Evolutionary conservation across 148 eudicot species (phyloP).

Genomic region (Chenopodium formosanum): DNA sequence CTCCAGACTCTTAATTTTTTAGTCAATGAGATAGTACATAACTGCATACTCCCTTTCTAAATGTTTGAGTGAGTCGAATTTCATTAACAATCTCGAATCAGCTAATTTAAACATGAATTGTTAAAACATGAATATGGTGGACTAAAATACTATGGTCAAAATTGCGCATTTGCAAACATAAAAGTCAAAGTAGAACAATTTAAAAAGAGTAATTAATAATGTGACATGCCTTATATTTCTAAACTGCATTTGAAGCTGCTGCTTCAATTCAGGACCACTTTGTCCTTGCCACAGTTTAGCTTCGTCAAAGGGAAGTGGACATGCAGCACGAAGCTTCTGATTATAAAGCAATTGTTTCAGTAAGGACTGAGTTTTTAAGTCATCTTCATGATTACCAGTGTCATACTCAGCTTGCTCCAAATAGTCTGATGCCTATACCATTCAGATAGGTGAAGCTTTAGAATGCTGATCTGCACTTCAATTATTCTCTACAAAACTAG

Average conservation of each 20-base stretch:
- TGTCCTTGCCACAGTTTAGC: conserved; percentile 95
- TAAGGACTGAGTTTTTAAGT: conserved; percentile 80
- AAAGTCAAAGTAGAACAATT: no score
- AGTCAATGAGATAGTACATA: no score
- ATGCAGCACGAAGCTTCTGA: conserved; percentile 72
- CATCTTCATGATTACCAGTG: conserved; percentile 83
- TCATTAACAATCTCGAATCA: no score
- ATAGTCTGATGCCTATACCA: conserved; percentile 70
- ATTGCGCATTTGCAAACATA: neutral
- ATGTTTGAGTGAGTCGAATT: no score
- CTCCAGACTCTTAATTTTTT: no score
- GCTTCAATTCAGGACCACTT: conserved; percentile 85
- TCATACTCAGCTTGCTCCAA: conserved; percentile 93
- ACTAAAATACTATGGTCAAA: no score
- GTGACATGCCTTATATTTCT: conserved; percentile 63
- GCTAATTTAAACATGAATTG: no score
- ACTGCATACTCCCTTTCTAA: no score
- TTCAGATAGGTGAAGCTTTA: neutral
- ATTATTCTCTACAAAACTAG: neutral
- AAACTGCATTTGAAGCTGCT: conserved; percentile 81
- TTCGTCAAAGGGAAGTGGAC: conserved; percentile 96
- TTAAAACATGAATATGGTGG: no score
- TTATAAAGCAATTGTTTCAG: conserved; percentile 74
- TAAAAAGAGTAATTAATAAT: neutral
- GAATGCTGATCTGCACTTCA: neutral